Base-by-base conservation (phyloP, 192 early-diverging fungal genomes). In the Coemansia sp. region DNA sequence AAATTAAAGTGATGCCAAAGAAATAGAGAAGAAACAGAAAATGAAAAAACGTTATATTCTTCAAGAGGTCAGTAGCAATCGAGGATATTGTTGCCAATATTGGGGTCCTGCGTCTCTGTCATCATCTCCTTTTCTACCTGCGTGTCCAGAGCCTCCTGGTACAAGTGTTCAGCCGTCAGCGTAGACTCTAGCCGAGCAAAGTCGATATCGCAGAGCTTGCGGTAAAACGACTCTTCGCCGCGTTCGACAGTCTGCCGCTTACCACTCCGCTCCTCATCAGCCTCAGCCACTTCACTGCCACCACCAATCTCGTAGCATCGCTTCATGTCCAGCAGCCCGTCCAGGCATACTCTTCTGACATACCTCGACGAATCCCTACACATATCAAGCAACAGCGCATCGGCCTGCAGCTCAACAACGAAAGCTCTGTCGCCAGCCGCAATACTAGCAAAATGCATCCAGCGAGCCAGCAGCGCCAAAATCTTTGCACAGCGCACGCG, bases 61-160 rank as follows among this genome's bases (percentile, higher is more conserved):
- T 50, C 49, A 53, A 27, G n/a, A n/a, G n/a, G 29, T 60, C 47
- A 78, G 53, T 76, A 80, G 57, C 82, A 84, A n/a, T 84, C 82
- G 0, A 84, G 52, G 16, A 84, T 84, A 40, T 84, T 84, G 71
- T 84, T 84, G 44, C 82, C 82, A 16, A 55, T n/a, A 38, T 84
- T 84, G 1, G 55, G 68, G 11, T 79, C 82, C 41, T 68, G 52
- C 20, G 41, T 52, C 49, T 84, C 82, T 5, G 33, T 52, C 82
- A 84, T 84, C 60, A 84, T 62, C 62, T n/a, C 78, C 5, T 62
- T 33, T 16, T 73, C 78, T 4, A 84, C 82, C 40, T 76, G 76
- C 2, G 73, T 76, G 33, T 84, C 82, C 62, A 84, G 65, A 1
- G 82, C 82, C 55, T 84, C 82, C 53, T 79, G 70, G 41, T 84